A percentile compares a stretch with the other conserved stretches of the same genome.
Conservation (phyloP, 2,329 filamentous ascomycete species). For the Penicillium sp. region DNA sequence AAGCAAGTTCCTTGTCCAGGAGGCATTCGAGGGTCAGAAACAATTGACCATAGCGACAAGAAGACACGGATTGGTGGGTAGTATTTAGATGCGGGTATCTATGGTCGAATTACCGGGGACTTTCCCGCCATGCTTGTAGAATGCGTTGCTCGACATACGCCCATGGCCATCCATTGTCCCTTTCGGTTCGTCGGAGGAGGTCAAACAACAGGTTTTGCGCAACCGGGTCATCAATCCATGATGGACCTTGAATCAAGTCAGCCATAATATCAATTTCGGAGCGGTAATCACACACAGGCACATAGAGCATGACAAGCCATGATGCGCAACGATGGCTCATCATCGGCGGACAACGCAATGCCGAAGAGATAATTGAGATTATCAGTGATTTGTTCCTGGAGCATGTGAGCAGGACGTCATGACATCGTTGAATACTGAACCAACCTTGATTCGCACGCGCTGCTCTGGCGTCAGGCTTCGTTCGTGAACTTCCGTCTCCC, state of each 20-base stretch:
- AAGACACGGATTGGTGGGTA: too few species aligned
- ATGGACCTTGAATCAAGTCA: constrained; percentile 18
- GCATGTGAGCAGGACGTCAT: neutral
- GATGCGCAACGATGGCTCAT: constrained; percentile 30
- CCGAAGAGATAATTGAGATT: constrained; percentile 32
- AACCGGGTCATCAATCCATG: constrained; percentile 28
- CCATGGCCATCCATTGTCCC: constrained; percentile 22
- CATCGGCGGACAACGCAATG: constrained; percentile 31
- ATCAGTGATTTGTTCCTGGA: constrained; percentile 22
- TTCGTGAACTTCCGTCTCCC: constrained; percentile 16
- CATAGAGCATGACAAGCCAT: constrained; percentile 33
- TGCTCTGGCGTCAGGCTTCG: constrained; percentile 11
- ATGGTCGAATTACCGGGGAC: constrained; percentile 10
- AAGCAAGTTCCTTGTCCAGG: too few species aligned
- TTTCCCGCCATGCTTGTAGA: constrained; percentile 21
- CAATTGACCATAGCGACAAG: too few species aligned
- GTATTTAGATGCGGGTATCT: too few species aligned
- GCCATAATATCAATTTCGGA: neutral
- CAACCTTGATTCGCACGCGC: constrained; percentile 22
- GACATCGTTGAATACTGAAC: neutral
- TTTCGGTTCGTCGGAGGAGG: constrained; percentile 15
- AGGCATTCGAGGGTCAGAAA: neutral
- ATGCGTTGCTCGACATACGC: constrained; percentile 19
- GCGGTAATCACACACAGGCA: constrained; percentile 23
- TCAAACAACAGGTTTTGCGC: constrained; percentile 18